Evolutionary conservation across 371 early-diverging fungal genomes (phyloP).

Genomic region (Actinomortierella wolfii): DNA sequence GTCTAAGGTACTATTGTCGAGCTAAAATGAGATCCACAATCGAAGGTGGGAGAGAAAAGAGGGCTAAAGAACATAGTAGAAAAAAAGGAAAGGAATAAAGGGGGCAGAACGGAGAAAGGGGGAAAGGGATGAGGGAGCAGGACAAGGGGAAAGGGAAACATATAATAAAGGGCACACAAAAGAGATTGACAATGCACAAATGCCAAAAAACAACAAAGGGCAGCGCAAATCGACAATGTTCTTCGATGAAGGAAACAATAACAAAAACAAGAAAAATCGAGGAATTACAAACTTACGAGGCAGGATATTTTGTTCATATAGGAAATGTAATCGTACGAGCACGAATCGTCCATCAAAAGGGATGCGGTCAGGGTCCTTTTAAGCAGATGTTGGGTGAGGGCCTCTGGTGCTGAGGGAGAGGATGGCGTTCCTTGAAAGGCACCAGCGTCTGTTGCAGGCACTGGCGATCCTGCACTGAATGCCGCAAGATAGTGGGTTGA

Average conservation of each 20-base stretch:
- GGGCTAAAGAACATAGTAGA: neutral
- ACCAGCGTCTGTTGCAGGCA: too few relatives aligned
- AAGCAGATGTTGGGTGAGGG: slow-evolving; percentile 14
- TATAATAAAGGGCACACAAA: neutral
- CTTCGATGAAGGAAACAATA: neutral
- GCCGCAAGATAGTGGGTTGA: too few relatives aligned
- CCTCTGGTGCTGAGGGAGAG: slow-evolving; percentile 5
- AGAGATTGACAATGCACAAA: neutral
- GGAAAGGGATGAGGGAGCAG: neutral
- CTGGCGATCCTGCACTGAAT: too few relatives aligned
- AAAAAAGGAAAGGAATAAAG: neutral
- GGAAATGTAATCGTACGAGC: slow-evolving; percentile 37
- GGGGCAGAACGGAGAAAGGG: neutral
- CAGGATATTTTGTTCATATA: slow-evolving; percentile 39
- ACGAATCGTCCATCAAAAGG: slow-evolving; percentile 14
- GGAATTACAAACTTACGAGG: slow-evolving; percentile 20
- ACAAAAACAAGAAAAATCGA: neutral
- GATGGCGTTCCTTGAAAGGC: too few relatives aligned
- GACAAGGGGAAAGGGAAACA: neutral
- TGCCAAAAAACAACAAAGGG: too few relatives aligned
- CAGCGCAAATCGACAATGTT: too few relatives aligned
- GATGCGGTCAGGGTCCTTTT: slow-evolving; percentile 25
- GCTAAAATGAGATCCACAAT: too few relatives aligned
- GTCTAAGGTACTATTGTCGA: too few relatives aligned
- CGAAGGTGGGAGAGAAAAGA: too few relatives aligned